phyloP scores from a whole-genome alignment of 148 eudicot genomes.

The Tetragonia tetragonoides region DNA sequence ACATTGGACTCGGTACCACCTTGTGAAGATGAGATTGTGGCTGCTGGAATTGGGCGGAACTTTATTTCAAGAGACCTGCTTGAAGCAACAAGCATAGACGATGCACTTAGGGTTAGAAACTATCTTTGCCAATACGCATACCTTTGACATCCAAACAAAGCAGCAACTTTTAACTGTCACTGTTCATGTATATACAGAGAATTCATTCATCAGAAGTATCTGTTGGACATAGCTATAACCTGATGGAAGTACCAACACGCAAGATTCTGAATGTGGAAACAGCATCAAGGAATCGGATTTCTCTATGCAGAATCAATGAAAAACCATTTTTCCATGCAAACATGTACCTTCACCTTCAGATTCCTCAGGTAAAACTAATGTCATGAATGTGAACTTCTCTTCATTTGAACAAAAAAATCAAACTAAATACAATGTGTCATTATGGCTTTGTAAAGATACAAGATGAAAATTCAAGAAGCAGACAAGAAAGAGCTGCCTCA shows the following conservation, averaged over 20 bases:
- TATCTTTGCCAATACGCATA: neutral
- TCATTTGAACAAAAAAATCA: constrained; percentile 9
- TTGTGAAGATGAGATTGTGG: constrained; percentile 52
- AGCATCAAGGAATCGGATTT: constrained; percentile 61
- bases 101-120: constrained; percentile 55
- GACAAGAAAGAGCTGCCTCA: constrained; percentile 63
- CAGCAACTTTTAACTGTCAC: neutral
- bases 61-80: constrained; percentile 82
- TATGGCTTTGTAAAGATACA: constrained; percentile 50
- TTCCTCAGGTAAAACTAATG: constrained; percentile 51
- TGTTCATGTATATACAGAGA: constrained; percentile 46
- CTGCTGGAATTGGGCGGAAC: constrained; percentile 75
- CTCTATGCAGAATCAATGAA: constrained; percentile 46
- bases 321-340: constrained; percentile 83
- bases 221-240: constrained; percentile 92
- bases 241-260: constrained; percentile 52
- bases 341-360: constrained; percentile 82
- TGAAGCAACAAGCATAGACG: constrained; percentile 64
- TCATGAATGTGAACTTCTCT: neutral
- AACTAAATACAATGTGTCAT: neutral
- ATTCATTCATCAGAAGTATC: constrained; percentile 60
- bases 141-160: neutral
- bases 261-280: constrained; percentile 81
- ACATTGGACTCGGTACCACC: constrained; percentile 92
- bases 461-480: constrained; percentile 73